Evolutionary conservation across 2,329 filamentous ascomycete genomes (phyloP), one percentile per base, ranked within the genome.

Genomic region (Hymenoscyphus infarciens): DNA sequence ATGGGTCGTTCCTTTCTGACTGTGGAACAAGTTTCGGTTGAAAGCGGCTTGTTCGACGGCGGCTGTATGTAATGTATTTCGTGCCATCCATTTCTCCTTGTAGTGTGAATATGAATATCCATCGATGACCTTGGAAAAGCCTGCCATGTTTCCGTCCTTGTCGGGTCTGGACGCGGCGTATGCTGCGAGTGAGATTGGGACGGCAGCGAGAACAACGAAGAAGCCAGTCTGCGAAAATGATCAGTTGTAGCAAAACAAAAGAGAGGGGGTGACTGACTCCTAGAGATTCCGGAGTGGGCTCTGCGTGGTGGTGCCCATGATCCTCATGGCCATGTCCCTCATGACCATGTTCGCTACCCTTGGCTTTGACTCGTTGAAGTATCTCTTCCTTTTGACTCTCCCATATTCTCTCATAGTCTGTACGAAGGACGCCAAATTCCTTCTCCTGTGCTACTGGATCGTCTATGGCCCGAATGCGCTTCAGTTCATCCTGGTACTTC

Each of bases 11-110:
- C 79, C 75, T 25, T 76, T 70, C 61, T 76, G 74, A 63, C 76
- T 78, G 33, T 80, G 77, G 73, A 88, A 87, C 68, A 89, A 73
- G 68, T 86, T 83, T 64, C 83, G 78, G 73, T 90, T 87, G 58
- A 79, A 76, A 39, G 83, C 86, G 27, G 86, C 87, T 75, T 84
- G 82, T 77, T 89, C 85, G 66, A 88, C 76, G 67, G 83, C 81
- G 63, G 79, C 77, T 11, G 83, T 84, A 74, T 87, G 86, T 59
- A 87, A 71, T 61, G 82, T 80, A 72, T 88, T 89, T 69, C 81
- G 79, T 68, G 80, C 76, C 60, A 81, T 81, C 75, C 80, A 84
- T 52, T 77, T 73, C 63, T 83, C 79, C 69, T 83, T 78, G 63
- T 80, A 80, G 25, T 81, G 75, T 39, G 79, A 79, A 74, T 83